phyloP scores from a whole-genome alignment of 257 asterid species.

The Ligustrum vulgare region DNA sequence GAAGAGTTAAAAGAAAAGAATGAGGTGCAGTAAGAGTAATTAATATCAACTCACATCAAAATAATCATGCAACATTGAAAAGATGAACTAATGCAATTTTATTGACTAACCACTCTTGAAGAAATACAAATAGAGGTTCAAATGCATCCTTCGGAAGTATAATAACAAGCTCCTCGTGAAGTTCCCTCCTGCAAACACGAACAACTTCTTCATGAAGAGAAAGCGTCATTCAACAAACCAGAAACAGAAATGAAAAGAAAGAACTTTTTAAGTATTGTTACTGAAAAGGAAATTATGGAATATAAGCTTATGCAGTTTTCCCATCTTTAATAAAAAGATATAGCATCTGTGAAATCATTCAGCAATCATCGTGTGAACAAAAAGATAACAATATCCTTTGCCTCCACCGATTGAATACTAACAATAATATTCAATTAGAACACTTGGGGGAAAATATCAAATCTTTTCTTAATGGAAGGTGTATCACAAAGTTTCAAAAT shows the following conservation, averaged over 20 bases:
- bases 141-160: slow-evolving; percentile 90
- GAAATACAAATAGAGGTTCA: slow-evolving; percentile 70
- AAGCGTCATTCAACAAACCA: slow-evolving; percentile 17
- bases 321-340: background rate
- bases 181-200: slow-evolving; percentile 76
- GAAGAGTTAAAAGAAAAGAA: background rate
- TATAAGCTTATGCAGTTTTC: slow-evolving; percentile 11
- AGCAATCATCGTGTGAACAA: background rate
- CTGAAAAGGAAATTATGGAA: background rate
- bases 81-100: slow-evolving; percentile 27
- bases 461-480: slow-evolving; percentile 1
- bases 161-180: slow-evolving; percentile 94
- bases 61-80: slow-evolving; percentile 8
- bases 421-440: background rate
- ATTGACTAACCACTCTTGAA: slow-evolving; percentile 74
- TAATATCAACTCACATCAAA: background rate
- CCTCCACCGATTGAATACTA: background rate
- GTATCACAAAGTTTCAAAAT: slow-evolving; percentile 11
- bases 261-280: slow-evolving; percentile 8
- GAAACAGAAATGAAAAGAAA: background rate
- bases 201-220: slow-evolving; percentile 10
- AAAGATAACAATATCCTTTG: background rate
- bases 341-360: background rate
- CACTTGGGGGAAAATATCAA: background rate
- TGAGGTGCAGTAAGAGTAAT: background rate